A percentile compares a stretch with the other conserved stretches of the same genome.
Conservation (phyloP, 352 stramenopile genomes). For the Pseudoperonospora humuli region DNA sequence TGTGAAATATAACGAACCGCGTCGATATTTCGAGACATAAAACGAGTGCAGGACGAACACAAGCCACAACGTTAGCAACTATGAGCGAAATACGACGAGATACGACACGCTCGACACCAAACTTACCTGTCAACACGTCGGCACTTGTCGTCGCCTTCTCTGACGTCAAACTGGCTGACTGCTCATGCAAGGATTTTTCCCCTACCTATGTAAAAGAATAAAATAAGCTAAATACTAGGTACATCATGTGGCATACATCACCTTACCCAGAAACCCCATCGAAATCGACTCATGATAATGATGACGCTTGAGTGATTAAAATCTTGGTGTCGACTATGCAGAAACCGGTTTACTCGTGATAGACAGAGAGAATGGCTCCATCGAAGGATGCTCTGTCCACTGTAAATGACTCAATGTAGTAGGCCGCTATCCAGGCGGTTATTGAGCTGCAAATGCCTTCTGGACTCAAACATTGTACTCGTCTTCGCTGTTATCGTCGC, state of each 20-base stretch:
- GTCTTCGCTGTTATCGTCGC: too few species aligned
- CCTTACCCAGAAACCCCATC: background rate
- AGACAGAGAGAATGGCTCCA: too few species aligned
- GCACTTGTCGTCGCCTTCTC: slow-evolving; percentile 6
- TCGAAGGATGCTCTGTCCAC: too few species aligned
- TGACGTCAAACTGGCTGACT: slow-evolving; percentile 15
- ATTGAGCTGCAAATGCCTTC: too few species aligned
- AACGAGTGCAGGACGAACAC: background rate
- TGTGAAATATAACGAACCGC: background rate
- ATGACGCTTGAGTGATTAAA: too few species aligned
- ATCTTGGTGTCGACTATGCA: too few species aligned
- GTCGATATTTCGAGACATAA: background rate
- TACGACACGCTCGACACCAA: background rate
- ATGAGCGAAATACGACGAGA: background rate
- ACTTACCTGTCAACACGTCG: slow-evolving; percentile 3
- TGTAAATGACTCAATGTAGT: too few species aligned
- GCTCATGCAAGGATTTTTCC: slow-evolving; percentile 21
- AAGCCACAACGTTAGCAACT: slow-evolving; percentile 4
- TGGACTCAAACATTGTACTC: too few species aligned
- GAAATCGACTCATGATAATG: too few species aligned
- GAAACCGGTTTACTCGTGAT: too few species aligned
- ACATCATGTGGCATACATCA: slow-evolving; percentile 1
- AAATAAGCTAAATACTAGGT: slow-evolving; percentile 4
- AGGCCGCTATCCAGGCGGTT: too few species aligned
- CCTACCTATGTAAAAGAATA: slow-evolving; percentile 3